phyloP scores from a whole-genome alignment of 441 rosid species.

The Jatropha multifida region DNA sequence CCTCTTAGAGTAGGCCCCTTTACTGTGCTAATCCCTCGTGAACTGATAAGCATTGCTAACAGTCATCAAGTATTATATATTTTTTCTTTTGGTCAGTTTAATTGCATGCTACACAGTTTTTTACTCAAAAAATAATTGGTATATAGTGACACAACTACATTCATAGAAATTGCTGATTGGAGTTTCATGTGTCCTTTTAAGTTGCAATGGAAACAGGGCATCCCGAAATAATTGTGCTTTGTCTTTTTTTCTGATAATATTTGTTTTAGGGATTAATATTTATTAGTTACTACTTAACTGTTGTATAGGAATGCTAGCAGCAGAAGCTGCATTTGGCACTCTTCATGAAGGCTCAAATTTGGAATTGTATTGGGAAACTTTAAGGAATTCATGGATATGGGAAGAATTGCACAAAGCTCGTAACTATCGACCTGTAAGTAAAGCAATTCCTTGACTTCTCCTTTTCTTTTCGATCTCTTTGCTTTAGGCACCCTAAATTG shows the following conservation, averaged over 20 bases:
- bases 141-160: neutral
- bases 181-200: neutral
- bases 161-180: neutral
- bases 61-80: neutral
- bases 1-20: neutral
- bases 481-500: neutral
- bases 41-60: neutral
- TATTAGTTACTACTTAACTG: neutral
- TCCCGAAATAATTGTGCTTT: neutral
- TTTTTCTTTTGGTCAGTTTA: neutral
- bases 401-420: constrained; percentile 79
- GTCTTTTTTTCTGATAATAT: neutral
- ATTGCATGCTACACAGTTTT: neutral
- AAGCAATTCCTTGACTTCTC: constrained; percentile 17
- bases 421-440: constrained; percentile 88
- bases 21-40: neutral
- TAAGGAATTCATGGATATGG: constrained; percentile 91
- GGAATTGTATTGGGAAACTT: constrained; percentile 72
- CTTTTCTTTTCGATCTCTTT: constrained; percentile 2
- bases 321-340: constrained; percentile 79
- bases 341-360: constrained; percentile 58
- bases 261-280: neutral
- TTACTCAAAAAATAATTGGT: neutral
- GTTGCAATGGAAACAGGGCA: neutral
- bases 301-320: constrained; percentile 85